Percentiles rank a stretch among this genome's conserved stretches.
Conservation (phyloP, 257 asterid species). For the Penstemon barbatus region DNA sequence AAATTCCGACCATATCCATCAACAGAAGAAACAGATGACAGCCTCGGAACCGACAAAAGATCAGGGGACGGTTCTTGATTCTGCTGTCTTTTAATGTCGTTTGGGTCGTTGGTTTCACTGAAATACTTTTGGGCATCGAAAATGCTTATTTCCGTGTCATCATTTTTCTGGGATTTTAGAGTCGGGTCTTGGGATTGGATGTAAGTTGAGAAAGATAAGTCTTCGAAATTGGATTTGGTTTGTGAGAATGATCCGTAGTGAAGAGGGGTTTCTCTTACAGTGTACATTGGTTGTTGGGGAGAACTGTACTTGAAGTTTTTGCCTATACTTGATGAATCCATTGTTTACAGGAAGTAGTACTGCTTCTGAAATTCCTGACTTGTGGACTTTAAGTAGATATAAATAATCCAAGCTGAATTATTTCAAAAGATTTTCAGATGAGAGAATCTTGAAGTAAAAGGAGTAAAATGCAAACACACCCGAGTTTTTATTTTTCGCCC, state of each 20-base stretch:
- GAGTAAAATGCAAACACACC: no score
- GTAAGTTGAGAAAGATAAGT: conserved; percentile 60
- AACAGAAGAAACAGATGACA: conserved; percentile 56
- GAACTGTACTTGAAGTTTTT: conserved; percentile 48
- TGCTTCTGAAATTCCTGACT: conserved; percentile 30
- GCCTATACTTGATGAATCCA: conserved; percentile 51
- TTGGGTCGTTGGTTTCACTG: conserved; percentile 47
- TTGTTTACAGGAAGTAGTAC: conserved; percentile 16
- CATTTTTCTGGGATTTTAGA: conserved; percentile 23
- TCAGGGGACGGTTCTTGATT: conserved; percentile 24
- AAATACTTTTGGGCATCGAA: conserved; percentile 86
- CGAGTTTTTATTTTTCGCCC: no score
- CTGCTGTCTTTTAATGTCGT: conserved; percentile 23
- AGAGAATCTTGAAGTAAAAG: background rate
- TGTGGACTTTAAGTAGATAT: conserved; percentile 31
- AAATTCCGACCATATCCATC: conserved; percentile 53
- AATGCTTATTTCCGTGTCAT: conserved; percentile 69
- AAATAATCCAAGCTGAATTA: background rate
- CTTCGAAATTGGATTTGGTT: conserved; percentile 28
- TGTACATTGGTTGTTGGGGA: conserved; percentile 50
- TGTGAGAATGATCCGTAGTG: conserved; percentile 39
- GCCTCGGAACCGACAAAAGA: conserved; percentile 28
- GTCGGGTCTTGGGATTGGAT: conserved; percentile 36
- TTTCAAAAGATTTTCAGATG: conserved; percentile 12
- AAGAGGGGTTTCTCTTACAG: conserved; percentile 44